phyloP scores from a whole-genome alignment of 208 protist species.

The Acanthamoeba sp. region DNA sequence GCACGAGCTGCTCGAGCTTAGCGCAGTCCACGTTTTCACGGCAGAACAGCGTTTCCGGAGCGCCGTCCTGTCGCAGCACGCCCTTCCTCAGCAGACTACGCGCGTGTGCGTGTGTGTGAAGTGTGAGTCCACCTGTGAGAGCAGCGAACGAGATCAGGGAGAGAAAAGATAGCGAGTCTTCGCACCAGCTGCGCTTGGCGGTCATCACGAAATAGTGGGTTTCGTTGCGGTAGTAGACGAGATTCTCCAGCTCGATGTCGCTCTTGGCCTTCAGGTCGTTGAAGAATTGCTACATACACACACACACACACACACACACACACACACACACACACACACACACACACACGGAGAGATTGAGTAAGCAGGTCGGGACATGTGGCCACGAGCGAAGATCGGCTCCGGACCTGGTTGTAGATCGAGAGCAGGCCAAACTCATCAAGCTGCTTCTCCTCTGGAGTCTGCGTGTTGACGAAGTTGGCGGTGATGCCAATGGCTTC shows the following conservation, averaged over 20 bases:
- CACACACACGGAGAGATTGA: not conserved
- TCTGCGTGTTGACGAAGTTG: conserved; percentile 77
- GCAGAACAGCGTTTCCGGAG: not conserved
- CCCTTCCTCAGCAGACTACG: conserved; percentile 44
- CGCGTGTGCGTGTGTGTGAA: not conserved
- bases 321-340: too few species aligned
- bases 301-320: too few species aligned
- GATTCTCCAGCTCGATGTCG: conserved; percentile 77
- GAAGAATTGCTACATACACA: conserved; percentile 14
- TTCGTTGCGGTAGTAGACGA: conserved; percentile 76
- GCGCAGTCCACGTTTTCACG: conserved; percentile 23
- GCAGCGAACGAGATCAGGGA: not conserved
- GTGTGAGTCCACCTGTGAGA: too few species aligned
- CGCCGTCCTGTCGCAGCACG: conserved; percentile 31
- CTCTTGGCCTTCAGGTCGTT: conserved; percentile 71
- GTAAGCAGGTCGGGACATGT: not conserved
- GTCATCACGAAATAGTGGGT: conserved; percentile 80
- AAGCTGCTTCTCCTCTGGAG: conserved; percentile 26
- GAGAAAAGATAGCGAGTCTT: not conserved
- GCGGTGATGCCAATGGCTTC: conserved; percentile 73
- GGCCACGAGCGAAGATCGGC: not conserved
- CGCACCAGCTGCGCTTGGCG: not conserved
- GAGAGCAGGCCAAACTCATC: conserved; percentile 56
- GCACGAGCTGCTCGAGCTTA: not conserved
- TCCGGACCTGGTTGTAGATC: conserved; percentile 63